phyloP scores from a whole-genome alignment of 1,139 yeast genomes.

The Hyphopichia fennica region DNA sequence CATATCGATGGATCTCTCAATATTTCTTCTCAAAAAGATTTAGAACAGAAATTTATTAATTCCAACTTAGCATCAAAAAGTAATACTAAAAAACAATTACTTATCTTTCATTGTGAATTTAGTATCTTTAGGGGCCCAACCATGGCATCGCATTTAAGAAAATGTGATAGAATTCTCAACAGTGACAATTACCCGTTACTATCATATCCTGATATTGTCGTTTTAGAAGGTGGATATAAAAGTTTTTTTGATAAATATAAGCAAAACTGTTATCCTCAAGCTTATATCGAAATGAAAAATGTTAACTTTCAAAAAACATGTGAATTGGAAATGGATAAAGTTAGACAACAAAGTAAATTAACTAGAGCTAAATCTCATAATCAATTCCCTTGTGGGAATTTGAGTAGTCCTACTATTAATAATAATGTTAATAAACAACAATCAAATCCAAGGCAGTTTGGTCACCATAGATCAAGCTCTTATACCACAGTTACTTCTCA shows the following conservation, averaged over 20 bases:
- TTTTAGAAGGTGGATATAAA: slow-evolving; percentile 90
- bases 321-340: slow-evolving; percentile 69
- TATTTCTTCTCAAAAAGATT: slow-evolving; percentile 65
- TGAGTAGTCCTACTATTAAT: background rate
- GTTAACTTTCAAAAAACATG: slow-evolving; percentile 62
- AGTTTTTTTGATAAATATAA: slow-evolving; percentile 61
- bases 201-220: slow-evolving; percentile 83
- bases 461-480: slow-evolving; percentile 31
- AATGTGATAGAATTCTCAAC: slow-evolving; percentile 75
- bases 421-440: background rate
- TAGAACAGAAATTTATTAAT: slow-evolving; percentile 52
- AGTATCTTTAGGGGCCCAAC: slow-evolving; percentile 91
- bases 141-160: slow-evolving; percentile 84
- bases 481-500: slow-evolving; percentile 34
- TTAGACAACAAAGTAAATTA: slow-evolving; percentile 59
- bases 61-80: slow-evolving; percentile 3
- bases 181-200: slow-evolving; percentile 75
- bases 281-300: slow-evolving; percentile 87
- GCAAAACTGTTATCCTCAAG: slow-evolving; percentile 66
- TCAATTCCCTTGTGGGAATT: slow-evolving; percentile 20
- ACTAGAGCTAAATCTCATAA: slow-evolving; percentile 38
- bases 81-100: slow-evolving; percentile 33
- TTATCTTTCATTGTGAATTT: slow-evolving; percentile 93
- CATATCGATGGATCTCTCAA: slow-evolving; percentile 85
- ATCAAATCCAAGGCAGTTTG: slow-evolving; percentile 2